Percentiles rank a stretch among this genome's conserved stretches.
phyloP scores from a whole-genome alignment of 2,329 filamentous ascomycete genomes.

The Trichoderma asperellum region DNA sequence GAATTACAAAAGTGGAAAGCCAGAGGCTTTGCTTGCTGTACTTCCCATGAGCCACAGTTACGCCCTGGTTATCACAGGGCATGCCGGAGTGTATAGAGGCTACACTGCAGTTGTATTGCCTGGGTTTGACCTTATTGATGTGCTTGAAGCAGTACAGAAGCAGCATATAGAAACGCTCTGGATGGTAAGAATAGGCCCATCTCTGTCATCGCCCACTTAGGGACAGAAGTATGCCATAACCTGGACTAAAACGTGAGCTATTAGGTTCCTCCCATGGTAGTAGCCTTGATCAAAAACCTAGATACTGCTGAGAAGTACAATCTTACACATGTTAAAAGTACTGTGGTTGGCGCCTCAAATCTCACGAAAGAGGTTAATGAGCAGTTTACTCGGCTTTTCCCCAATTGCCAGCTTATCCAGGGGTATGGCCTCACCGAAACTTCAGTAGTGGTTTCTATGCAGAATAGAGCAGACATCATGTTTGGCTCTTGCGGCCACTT shows the following conservation, averaged over 20 bases:
- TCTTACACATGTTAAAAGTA: constrained; percentile 64
- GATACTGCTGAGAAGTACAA: constrained; percentile 68
- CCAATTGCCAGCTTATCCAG: constrained; percentile 66
- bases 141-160: constrained; percentile 65
- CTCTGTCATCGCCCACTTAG: too few relatives aligned
- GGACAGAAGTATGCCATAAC: too few relatives aligned
- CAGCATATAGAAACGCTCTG: constrained; percentile 70
- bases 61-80: constrained; percentile 70
- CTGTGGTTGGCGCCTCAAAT: constrained; percentile 80
- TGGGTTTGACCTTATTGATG: constrained; percentile 70
- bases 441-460: constrained; percentile 68
- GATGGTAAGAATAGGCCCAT: constrained; percentile 51
- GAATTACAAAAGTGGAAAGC: constrained; percentile 30
- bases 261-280: constrained; percentile 71
- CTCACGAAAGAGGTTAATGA: constrained; percentile 72
- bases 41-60: constrained; percentile 81
- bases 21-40: constrained; percentile 58
- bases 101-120: constrained; percentile 72
- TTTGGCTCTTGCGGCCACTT: constrained; percentile 74
- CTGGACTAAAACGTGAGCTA: background rate
- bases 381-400: constrained; percentile 64
- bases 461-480: constrained; percentile 65
- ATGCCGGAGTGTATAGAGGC: constrained; percentile 67
- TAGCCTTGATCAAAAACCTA: constrained; percentile 70
- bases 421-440: constrained; percentile 80